Conservation (phyloP, 257 asterid genomes). For the Eustoma russellianum region DNA sequence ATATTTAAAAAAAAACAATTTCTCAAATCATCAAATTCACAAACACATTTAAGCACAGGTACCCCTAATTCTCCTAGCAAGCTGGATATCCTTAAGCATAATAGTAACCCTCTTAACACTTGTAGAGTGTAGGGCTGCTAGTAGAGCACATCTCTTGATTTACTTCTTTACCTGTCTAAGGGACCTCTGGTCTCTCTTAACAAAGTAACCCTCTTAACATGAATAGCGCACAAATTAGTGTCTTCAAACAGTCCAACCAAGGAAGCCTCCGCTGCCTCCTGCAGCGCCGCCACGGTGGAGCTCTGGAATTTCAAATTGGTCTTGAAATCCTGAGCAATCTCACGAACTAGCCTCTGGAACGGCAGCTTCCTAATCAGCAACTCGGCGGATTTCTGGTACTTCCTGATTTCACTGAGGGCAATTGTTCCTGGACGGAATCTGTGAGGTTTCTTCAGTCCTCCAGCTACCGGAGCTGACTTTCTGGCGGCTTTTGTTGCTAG, state of each 20-base stretch:
- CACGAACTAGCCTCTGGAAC: conserved; percentile 30
- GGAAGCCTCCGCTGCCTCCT: conserved; percentile 30
- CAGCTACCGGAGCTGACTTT: conserved; percentile 29
- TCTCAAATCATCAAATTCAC: background rate
- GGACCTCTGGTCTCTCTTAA: too few relatives aligned
- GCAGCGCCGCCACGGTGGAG: conserved; percentile 23
- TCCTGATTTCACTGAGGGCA: conserved; percentile 29
- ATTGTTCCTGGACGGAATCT: conserved; percentile 30
- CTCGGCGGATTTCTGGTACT: conserved; percentile 31
- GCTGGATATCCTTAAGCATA: conserved; percentile 31
- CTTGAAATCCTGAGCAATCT: conserved; percentile 37
- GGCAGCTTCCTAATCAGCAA: conserved; percentile 23
- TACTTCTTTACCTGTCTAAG: too few relatives aligned
- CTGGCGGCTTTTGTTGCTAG: conserved; percentile 31
- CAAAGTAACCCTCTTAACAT: conserved; percentile 29
- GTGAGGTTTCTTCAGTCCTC: conserved; percentile 35
- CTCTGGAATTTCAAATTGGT: conserved; percentile 32
- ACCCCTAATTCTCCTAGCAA: conserved; percentile 28
- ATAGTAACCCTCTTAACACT: too few relatives aligned
- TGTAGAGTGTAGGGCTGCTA: too few relatives aligned
- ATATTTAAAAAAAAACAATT: too few relatives aligned
- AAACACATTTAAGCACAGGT: conserved; percentile 18
- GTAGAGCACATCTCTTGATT: too few relatives aligned
- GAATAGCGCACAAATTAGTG: conserved; percentile 29
- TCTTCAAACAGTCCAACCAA: conserved; percentile 28